Evolutionary conservation across 495 filamentous ascomycete species (phyloP).

Genomic region (Arthonia radiata): DNA sequence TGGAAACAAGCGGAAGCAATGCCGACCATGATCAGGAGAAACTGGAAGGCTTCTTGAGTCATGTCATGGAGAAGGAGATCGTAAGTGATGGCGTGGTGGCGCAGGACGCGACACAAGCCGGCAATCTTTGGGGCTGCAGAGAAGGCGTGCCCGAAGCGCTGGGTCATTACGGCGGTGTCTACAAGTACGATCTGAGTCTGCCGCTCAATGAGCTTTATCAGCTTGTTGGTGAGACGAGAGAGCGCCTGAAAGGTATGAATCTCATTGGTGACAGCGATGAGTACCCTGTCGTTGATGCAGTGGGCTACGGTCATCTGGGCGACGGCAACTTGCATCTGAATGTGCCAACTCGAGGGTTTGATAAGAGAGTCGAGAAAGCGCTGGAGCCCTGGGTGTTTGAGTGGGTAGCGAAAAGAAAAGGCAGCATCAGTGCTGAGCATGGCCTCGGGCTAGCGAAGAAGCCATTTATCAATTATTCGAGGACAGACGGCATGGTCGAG

Average conservation of each 20-base stretch:
- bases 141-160: constrained; percentile 77
- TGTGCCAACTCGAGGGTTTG: constrained; percentile 53
- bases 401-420: constrained; percentile 68
- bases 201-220: constrained; percentile 68
- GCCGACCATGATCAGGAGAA: constrained; percentile 77
- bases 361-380: constrained; percentile 66
- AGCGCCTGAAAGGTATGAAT: constrained; percentile 41
- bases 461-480: constrained; percentile 75
- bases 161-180: constrained; percentile 81
- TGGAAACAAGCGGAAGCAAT: constrained; percentile 90
- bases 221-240: constrained; percentile 61
- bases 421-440: constrained; percentile 91
- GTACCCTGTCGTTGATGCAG: constrained; percentile 57
- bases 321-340: constrained; percentile 91
- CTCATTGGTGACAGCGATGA: constrained; percentile 56
- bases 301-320: constrained; percentile 97
- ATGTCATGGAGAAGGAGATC: constrained; percentile 63
- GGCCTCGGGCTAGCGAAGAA: constrained; percentile 88
- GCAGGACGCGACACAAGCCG: constrained; percentile 73
- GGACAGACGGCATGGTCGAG: constrained; percentile 58
- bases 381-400: constrained; percentile 94
- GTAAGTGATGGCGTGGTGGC: constrained; percentile 75
- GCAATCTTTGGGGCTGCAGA: constrained; percentile 69
- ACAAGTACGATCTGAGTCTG: constrained; percentile 96
- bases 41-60: constrained; percentile 63